Conservation (phyloP, 306 rosid genomes). For the Medicago ruthenica region DNA sequence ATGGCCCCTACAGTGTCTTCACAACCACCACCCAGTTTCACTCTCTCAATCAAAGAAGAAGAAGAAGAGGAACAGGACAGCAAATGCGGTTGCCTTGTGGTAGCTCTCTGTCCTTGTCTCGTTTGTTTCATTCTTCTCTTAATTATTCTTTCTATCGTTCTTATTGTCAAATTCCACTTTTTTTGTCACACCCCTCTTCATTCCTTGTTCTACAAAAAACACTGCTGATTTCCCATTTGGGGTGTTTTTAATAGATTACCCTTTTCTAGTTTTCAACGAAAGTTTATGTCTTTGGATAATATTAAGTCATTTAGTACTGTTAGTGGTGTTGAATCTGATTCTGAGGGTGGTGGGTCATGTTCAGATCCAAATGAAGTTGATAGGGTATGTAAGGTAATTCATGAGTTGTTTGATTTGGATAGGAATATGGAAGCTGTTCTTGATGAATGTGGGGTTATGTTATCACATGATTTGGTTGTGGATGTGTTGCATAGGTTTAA, state of each 20-base stretch:
- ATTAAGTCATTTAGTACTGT: slow-evolving; percentile 44
- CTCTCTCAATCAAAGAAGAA: slow-evolving; percentile 57
- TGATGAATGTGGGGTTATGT: slow-evolving; percentile 64
- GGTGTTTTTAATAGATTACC: not conserved
- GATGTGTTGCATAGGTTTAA: slow-evolving; percentile 77
- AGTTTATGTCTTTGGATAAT: slow-evolving; percentile 25
- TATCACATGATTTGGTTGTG: slow-evolving; percentile 81
- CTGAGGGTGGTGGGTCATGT: slow-evolving; percentile 40
- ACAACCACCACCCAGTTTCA: slow-evolving; percentile 61
- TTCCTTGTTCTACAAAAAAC: slow-evolving; percentile 63
- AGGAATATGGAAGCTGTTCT: slow-evolving; percentile 93
- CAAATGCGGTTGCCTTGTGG: slow-evolving; percentile 64
- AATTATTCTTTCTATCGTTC: slow-evolving; percentile 60
- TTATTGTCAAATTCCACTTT: slow-evolving; percentile 73
- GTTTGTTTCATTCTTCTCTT: slow-evolving; percentile 75
- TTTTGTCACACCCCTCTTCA: slow-evolving; percentile 86
- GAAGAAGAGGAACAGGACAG: slow-evolving; percentile 48
- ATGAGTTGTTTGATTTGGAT: slow-evolving; percentile 89
- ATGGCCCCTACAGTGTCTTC: slow-evolving; percentile 58
- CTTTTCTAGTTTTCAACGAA: slow-evolving; percentile 19
- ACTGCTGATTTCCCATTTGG: slow-evolving; percentile 48
- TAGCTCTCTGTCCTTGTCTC: slow-evolving; percentile 86
- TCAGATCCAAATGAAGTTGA: slow-evolving; percentile 68
- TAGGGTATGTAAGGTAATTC: slow-evolving; percentile 83
- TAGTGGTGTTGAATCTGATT: slow-evolving; percentile 51